Conservation (phyloP, 345 rosid species). For the Lenwebbia sp. region DNA sequence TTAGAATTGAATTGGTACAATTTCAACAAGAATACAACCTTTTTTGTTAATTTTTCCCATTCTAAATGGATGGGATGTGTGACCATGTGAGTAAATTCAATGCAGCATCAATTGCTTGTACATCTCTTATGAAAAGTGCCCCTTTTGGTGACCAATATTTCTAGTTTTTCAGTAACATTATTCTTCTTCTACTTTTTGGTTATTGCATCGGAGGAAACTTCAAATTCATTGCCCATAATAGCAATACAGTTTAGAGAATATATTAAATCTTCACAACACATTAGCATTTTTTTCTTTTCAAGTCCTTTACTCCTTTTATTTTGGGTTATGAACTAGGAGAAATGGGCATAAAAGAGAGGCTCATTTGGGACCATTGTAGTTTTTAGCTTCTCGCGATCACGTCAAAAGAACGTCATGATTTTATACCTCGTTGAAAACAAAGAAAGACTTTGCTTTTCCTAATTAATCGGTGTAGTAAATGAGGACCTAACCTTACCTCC, state of each 20-base stretch:
- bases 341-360: neutral
- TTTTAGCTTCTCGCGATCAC: neutral
- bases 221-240: neutral
- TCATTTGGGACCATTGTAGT: neutral
- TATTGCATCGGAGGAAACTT: no score
- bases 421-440: neutral
- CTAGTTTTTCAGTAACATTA: no score
- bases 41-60: no score
- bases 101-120: neutral
- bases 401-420: neutral
- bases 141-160: no score
- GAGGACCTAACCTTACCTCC: neutral
- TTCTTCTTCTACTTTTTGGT: no score
- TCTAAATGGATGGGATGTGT: neutral
- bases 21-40: no score
- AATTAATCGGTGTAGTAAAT: no score
- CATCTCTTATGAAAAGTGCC: neutral
- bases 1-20: no score
- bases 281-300: neutral
- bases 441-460: neutral
- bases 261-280: neutral
- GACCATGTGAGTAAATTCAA: neutral
- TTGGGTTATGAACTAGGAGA: neutral
- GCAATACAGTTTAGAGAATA: neutral
- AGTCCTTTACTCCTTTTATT: neutral